Base-by-base conservation (phyloP, 257 asterid species). In the Knoxia roxburghii region DNA sequence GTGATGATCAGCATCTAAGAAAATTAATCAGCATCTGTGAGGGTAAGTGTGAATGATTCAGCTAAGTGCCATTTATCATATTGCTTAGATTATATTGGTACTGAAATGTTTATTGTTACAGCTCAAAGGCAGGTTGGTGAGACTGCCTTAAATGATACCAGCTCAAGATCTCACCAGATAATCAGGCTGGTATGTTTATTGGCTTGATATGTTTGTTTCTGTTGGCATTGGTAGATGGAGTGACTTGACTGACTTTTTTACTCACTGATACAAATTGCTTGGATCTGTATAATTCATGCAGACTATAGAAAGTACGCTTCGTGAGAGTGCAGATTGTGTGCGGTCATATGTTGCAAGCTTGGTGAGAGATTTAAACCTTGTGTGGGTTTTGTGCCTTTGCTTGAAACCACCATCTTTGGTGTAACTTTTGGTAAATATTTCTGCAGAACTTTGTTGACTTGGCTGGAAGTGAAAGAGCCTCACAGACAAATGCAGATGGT, bases 91-190 rank as follows among this genome's bases (percentile, higher is more conserved):
- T 33, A 9, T n/a, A 26, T 30, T 29, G 11, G 18, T 65, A 54
- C 7, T 70, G 58, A 15, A 75, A 50, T 64, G 55, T 43, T 37
- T 29, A 53, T 37, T 62, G 26, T 72, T 85, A 80, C 87, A 91
- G 98, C 96, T 75, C 98, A 91, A 78, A 84, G 98, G 72, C 98
- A 91, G 87, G 96, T 89, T 45, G 98, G 98, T 21, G 98, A 89
- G 82, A 91, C 98, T 26, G 89, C 98, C 69, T 77, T 91, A 43
- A 91, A 91, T n/a, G 98, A 91, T 73, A 82, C 89, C 8, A 91
- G 98, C 80, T 91, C 98, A 60, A 81, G 98, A 70, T 91, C 98
- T 17, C 98, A 91, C 79, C 98, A 91, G 83, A 91, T 91, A 73
- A 91, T 91, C 69, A 79, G 96, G 83, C 86, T 91, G 93, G 98